Evolutionary conservation across 2,329 filamentous ascomycete species (phyloP), one percentile per base, ranked within the genome.

Genomic region (Ophiosphaerella narmari): DNA sequence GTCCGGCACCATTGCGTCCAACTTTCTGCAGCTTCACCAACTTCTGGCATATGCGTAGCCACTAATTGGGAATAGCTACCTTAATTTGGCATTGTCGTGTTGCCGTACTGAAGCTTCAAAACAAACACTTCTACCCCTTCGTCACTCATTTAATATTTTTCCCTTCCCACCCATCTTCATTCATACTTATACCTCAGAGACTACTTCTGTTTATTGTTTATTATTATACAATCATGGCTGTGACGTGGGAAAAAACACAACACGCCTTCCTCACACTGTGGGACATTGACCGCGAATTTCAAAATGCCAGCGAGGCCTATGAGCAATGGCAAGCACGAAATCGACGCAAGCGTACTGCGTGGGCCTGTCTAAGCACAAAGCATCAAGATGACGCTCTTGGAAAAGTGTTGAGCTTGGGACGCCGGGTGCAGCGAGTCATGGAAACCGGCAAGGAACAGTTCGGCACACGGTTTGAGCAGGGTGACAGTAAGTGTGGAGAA

Each of bases 261-360:
- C 66, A 69, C 46, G 59, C 62, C 11, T 65, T 62, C 8, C 59
- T 71, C 21, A 60, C 63, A 7, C 57, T 72, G 5, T 72, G 69
- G 69, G 68, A 72, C 46, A 70, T 72, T 38, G 69, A 71, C 21
- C 66, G 62, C 46, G 67, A 71, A 38, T 71, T 72, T 39, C 66
- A 68, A 37, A 66, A 67, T 39, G 60, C 66, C 14, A 52, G 66
- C 49, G 66, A 71, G 24, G 60, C 65, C 11, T 72, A 72, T 50
- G 61, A 66, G 47, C 67, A 68, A 55, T 65, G 64, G 56, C 55
- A 62, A 44, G 52, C 59, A 8, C 57, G 59, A 16, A 51, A 59
- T 31, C 55, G 49, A 21, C 57, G 54, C 26, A 63, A 51, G 38
- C 59, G 65, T 4, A 51, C 65, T 6, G 39, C 46, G 13, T 72